Percentiles rank a stretch among this genome's conserved stretches.
phyloP scores from a whole-genome alignment of 257 asterid genomes.

The Rubia yunnanensis region DNA sequence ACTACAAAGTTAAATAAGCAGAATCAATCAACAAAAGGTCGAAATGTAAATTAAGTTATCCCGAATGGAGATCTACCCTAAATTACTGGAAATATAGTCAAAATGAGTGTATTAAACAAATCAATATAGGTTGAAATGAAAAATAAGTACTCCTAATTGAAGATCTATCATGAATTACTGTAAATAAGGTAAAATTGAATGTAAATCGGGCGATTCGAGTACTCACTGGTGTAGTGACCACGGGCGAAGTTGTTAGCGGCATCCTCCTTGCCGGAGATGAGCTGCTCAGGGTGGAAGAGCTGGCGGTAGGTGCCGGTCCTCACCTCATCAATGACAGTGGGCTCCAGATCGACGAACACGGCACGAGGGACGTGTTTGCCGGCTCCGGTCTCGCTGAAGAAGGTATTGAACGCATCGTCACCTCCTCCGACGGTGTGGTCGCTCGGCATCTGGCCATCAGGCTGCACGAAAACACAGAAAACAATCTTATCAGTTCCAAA shows the following conservation, averaged over 20 bases:
- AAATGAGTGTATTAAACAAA: background rate
- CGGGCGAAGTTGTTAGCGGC: constrained; percentile 96
- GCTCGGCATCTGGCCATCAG: constrained; percentile 93
- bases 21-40: background rate
- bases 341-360: constrained; percentile 88
- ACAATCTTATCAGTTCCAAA: background rate
- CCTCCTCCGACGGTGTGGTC: constrained; percentile 88
- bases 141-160: background rate
- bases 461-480: too few relatives aligned
- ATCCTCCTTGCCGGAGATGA: constrained; percentile 88
- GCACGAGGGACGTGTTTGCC: constrained; percentile 97
- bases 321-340: constrained; percentile 89
- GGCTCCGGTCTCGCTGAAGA: constrained; percentile 94
- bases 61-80: background rate
- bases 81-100: too few relatives aligned
- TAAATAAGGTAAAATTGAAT: background rate
- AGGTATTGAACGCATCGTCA: constrained; percentile 91
- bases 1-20: constrained; percentile 11
- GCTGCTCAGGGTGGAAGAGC: constrained; percentile 91
- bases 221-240: constrained; percentile 73
- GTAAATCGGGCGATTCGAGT: background rate
- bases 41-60: too few relatives aligned
- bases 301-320: constrained; percentile 88
- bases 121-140: too few relatives aligned
- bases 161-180: background rate